Conservation (phyloP, 768 basidiomycete genomes). For the Podaxis carcinomalis region DNA sequence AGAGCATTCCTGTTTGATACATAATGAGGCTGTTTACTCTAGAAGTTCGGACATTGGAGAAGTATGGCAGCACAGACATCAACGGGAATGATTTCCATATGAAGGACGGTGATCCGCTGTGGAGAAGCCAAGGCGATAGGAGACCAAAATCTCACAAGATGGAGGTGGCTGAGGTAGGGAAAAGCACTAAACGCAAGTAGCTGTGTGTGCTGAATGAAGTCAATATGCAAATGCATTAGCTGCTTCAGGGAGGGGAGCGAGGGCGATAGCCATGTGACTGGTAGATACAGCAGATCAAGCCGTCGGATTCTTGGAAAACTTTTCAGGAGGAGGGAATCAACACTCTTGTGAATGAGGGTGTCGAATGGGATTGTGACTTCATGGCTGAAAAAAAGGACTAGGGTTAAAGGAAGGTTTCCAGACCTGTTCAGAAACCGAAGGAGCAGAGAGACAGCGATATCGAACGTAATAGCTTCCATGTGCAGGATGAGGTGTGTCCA, state of each 20-base stretch:
- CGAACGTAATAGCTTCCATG: conserved; percentile 14
- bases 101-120: background rate
- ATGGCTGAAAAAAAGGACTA: background rate
- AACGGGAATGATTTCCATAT: background rate
- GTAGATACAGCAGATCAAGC: background rate
- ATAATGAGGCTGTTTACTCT: background rate
- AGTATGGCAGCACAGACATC: background rate
- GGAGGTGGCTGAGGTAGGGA: background rate
- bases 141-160: background rate
- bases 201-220: background rate
- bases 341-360: background rate
- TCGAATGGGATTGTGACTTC: background rate
- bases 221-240: background rate
- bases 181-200: background rate
- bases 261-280: background rate
- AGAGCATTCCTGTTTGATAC: background rate
- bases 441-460: conserved; percentile 10
- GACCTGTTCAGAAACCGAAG: conserved; percentile 19
- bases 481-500: conserved; percentile 20
- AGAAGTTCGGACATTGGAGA: background rate
- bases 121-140: background rate
- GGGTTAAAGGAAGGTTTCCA: conserved; percentile 14
- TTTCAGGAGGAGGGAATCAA: background rate
- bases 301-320: background rate
- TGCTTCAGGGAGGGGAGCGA: background rate